phyloP scores from a whole-genome alignment of 768 basidiomycete species.

The Psilocybe tampanensis region DNA sequence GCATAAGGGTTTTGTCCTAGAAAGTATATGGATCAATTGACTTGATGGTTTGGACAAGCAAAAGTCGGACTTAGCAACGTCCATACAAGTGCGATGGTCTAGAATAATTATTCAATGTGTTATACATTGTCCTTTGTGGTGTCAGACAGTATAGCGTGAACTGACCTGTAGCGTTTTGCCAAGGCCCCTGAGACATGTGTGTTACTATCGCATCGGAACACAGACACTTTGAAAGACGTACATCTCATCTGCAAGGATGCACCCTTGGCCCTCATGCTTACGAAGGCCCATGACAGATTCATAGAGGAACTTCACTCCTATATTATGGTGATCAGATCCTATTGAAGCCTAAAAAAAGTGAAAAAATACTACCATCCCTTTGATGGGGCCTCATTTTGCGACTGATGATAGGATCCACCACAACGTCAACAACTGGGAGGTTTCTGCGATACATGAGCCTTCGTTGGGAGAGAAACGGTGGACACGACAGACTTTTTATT shows the following conservation, averaged over 20 bases:
- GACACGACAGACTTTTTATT: conserved; percentile 63
- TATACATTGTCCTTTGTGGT: not conserved
- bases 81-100: conserved; percentile 94
- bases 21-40: not conserved
- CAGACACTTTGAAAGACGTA: conserved; percentile 30
- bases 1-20: conserved; percentile 85
- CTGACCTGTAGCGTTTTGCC: conserved; percentile 90
- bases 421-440: conserved; percentile 73
- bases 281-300: conserved; percentile 94
- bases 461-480: not conserved
- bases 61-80: conserved; percentile 78
- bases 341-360: not conserved
- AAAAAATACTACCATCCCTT: conserved; percentile 62
- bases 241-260: conserved; percentile 98
- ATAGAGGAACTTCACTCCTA: conserved; percentile 89
- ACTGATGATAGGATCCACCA: conserved; percentile 85
- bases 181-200: conserved; percentile 64
- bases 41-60: not conserved
- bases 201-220: conserved; percentile 3
- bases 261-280: conserved; percentile 89
- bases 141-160: not conserved
- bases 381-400: conserved; percentile 86
- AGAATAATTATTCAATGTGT: conserved; percentile 1
- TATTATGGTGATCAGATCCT: conserved; percentile 1
- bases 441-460: conserved; percentile 41